phyloP scores from a whole-genome alignment of 192 early-diverging fungal genomes.

The Backusella westeae region DNA sequence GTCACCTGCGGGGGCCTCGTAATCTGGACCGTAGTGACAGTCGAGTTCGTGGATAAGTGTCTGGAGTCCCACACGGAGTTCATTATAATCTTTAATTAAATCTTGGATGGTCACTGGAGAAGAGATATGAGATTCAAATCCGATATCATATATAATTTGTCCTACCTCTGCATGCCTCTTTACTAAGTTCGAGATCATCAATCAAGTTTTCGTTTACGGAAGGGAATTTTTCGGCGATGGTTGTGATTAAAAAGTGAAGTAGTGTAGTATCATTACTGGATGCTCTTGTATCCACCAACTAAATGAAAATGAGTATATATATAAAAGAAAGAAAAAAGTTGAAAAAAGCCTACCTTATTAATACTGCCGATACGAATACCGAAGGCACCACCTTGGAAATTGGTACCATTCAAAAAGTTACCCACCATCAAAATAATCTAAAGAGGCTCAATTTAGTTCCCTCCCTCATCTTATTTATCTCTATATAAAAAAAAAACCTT shows the following conservation, averaged over 20 bases:
- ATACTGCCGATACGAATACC: constrained; percentile 83
- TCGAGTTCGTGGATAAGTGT: constrained; percentile 50
- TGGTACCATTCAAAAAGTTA: constrained; percentile 81
- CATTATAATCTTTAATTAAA: constrained; percentile 49
- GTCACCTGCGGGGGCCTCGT: constrained; percentile 53
- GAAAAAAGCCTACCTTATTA: constrained; percentile 56
- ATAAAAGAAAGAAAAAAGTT: not conserved
- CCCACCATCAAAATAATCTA: constrained; percentile 74
- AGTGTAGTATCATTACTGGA: constrained; percentile 64
- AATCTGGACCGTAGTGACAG: constrained; percentile 29
- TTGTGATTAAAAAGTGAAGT: constrained; percentile 73
- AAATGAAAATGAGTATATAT: not conserved
- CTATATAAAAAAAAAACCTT: not conserved
- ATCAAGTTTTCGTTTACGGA: constrained; percentile 54
- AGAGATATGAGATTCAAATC: not conserved
- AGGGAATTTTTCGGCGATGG: constrained; percentile 63
- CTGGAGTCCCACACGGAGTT: constrained; percentile 43
- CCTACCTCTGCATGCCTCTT: constrained; percentile 71
- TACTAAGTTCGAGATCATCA: constrained; percentile 65
- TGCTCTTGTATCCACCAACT: constrained; percentile 82
- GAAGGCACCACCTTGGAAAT: constrained; percentile 80
- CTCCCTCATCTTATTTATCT: too few species aligned
- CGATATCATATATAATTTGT: not conserved
- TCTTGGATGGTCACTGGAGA: constrained; percentile 53
- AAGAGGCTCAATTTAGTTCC: not conserved